A percentile compares a stretch with the other conserved stretches of the same genome.
Conservation (phyloP, 148 eudicot species). For the Persicaria maculosa region DNA sequence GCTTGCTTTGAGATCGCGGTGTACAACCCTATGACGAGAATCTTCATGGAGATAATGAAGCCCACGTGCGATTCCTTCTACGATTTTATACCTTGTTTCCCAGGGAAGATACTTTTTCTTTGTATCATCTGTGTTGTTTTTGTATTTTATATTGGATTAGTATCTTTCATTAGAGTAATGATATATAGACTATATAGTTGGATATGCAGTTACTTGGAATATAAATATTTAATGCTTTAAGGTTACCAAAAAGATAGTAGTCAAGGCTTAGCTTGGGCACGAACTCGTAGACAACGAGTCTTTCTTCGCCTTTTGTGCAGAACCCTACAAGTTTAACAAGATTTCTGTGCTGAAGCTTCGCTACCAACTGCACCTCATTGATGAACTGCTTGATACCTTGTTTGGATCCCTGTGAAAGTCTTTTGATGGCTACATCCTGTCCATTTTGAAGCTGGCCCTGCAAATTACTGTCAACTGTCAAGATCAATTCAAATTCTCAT, state of each 20-base stretch:
- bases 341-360: slow-evolving; percentile 49
- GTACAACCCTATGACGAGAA: too few relatives aligned
- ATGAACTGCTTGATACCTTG: slow-evolving; percentile 50
- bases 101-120: not conserved
- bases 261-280: slow-evolving; percentile 45
- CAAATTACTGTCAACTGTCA: not conserved
- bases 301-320: slow-evolving; percentile 40
- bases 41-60: too few relatives aligned
- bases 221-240: too few relatives aligned
- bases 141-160: not conserved
- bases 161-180: not conserved
- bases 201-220: not conserved
- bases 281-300: slow-evolving; percentile 42
- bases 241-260: slow-evolving; percentile 31
- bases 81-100: slow-evolving; percentile 6
- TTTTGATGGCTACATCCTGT: slow-evolving; percentile 40
- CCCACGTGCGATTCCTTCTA: slow-evolving; percentile 9
- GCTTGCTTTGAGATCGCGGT: too few relatives aligned
- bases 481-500: not conserved
- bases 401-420: slow-evolving; percentile 40
- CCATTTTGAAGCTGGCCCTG: slow-evolving; percentile 28
- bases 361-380: slow-evolving; percentile 40
- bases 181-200: not conserved
- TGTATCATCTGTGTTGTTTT: not conserved
- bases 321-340: slow-evolving; percentile 51